Base-by-base conservation (phyloP, 2,329 filamentous ascomycete species). In the Ascomycota sp. region DNA sequence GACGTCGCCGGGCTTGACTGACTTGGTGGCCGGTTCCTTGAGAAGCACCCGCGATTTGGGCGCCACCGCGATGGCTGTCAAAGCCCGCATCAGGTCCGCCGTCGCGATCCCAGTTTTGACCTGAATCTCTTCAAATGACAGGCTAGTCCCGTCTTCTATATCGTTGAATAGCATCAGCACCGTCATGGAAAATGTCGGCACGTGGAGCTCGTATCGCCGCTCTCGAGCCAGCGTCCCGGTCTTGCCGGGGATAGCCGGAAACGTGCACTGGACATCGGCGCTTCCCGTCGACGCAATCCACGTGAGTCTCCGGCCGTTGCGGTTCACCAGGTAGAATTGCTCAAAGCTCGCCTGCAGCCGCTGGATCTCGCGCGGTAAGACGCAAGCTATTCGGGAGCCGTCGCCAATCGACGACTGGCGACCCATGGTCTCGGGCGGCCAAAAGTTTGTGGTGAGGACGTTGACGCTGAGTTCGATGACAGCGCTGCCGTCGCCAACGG, bases 151-250 rank as follows among this genome's bases (percentile, higher is more conserved):
- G 5, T 65, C 58, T 3, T 47, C 47, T 0, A 91, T 44, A 23
- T 86, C 72, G 43, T 95, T 95, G 63, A 95, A 98, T 0, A 94
- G 67, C 27, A 92, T 51, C 13, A 98, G 54, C 17, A 95, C 73
- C 13, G 94, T 58, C 80, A 95, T 93, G 42, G 75, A 82, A 47
- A 89, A 89, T 0, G 89, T 95, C 2, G 83, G 77, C 13, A 92
- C 83, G 36, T 83, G 93, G 32, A 98, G 60, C 43, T 98, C 89
- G 45, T 95, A 86, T 23, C 75, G 73, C 22, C 77, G 65, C 38
- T 78, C 74, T 33, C 65, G 69, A 33, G 65, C 61, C 15, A 75
- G 47, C 0, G 57, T 51, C 0, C 65, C 61, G 3, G 73, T 67
- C 43, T 83, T 83, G 22, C 77, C 75, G 24, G 70, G 65, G 1